Conservation (phyloP, 768 basidiomycete species). For the Hericium alpestre region DNA sequence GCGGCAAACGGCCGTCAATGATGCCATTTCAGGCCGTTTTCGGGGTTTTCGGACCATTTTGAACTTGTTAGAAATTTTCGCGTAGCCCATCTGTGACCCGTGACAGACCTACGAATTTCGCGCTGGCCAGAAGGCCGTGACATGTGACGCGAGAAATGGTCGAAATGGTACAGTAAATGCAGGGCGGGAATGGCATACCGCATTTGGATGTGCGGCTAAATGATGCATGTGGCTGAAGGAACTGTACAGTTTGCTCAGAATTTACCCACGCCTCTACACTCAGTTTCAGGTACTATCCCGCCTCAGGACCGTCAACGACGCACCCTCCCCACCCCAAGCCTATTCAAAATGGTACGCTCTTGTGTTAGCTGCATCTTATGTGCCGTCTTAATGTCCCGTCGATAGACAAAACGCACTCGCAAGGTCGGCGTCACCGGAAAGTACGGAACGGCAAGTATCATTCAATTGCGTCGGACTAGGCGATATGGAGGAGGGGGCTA, state of each 20-base stretch:
- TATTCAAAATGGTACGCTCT: constrained; percentile 7
- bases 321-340: constrained; percentile 3
- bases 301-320: neutral
- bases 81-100: too few relatives aligned
- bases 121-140: too few relatives aligned
- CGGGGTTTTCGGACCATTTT: too few relatives aligned
- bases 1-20: too few relatives aligned
- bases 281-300: neutral
- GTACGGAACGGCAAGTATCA: constrained; percentile 80
- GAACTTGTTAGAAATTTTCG: too few relatives aligned
- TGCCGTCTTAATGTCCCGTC: neutral
- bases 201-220: too few relatives aligned
- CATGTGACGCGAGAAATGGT: too few relatives aligned
- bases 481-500: constrained; percentile 4
- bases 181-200: too few relatives aligned
- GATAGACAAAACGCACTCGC: constrained; percentile 91
- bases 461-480: constrained; percentile 14
- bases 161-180: too few relatives aligned
- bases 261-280: constrained; percentile 7
- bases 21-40: too few relatives aligned
- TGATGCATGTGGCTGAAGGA: neutral
- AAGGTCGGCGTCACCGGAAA: constrained; percentile 99
- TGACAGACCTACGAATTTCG: too few relatives aligned
- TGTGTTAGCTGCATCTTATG: too few relatives aligned
- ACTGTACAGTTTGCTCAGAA: constrained; percentile 7